Percentiles rank a stretch among this genome's conserved stretches.
Evolutionary conservation across 345 rosid species (phyloP).

Genomic region (Boechera stricta): DNA sequence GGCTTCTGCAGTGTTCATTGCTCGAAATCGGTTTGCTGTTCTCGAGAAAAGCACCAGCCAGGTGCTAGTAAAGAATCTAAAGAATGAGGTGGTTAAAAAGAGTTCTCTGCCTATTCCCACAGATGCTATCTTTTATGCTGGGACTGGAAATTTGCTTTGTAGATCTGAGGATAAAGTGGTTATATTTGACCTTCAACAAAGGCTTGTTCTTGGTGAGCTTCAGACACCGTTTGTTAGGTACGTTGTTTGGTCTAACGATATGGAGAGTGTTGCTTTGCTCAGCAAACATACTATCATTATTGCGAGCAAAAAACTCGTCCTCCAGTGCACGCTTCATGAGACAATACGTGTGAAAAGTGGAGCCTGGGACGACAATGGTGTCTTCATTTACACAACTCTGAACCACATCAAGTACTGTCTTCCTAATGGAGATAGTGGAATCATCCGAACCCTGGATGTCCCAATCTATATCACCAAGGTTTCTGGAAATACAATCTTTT

Average conservation of each 20-base stretch:
- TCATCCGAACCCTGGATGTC: conserved; percentile 84
- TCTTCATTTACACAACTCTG: conserved; percentile 48
- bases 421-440: conserved; percentile 93
- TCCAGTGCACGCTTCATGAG: conserved; percentile 92
- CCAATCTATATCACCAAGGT: conserved; percentile 90
- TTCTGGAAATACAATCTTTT: conserved; percentile 70
- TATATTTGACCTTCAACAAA: conserved; percentile 93
- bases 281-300: conserved; percentile 93
- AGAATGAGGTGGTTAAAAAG: conserved; percentile 89
- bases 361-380: conserved; percentile 93
- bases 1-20: conserved; percentile 86
- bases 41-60: conserved; percentile 92
- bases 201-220: conserved; percentile 84
- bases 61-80: conserved; percentile 81
- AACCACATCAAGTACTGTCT: conserved; percentile 76
- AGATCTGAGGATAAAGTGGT: conserved; percentile 91
- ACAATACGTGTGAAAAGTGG: conserved; percentile 96
- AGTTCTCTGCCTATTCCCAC: conserved; percentile 72
- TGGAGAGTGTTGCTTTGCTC: conserved; percentile 94
- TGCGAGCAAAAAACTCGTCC: conserved; percentile 86
- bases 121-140: conserved; percentile 93
- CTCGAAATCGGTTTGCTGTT: conserved; percentile 93
- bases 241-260: conserved; percentile 91
- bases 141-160: conserved; percentile 88
- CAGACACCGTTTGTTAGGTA: conserved; percentile 85